Evolutionary conservation across 768 basidiomycete species (phyloP).

Genomic region (Russula earlei): DNA sequence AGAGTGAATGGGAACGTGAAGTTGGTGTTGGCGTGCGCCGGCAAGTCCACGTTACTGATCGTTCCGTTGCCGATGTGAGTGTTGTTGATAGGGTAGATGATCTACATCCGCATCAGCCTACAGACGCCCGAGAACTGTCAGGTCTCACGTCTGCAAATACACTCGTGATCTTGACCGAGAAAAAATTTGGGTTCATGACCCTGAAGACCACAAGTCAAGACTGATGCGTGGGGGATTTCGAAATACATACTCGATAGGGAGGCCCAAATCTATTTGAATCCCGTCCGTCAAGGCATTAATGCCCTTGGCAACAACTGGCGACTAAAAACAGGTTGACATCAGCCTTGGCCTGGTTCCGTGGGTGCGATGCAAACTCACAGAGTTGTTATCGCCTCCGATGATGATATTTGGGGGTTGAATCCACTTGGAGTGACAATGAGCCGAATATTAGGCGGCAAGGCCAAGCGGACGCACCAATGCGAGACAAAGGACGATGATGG

Average conservation of each 20-base stretch:
- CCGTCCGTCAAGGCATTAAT: constrained; percentile 6
- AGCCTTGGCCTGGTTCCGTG: constrained; percentile 14
- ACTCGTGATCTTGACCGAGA: constrained; percentile 53
- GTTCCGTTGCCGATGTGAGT: constrained; percentile 58
- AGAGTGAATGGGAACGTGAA: constrained; percentile 72
- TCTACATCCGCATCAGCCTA: constrained; percentile 30
- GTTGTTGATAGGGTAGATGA: constrained; percentile 68
- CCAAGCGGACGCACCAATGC: constrained; percentile 43
- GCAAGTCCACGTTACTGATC: constrained; percentile 33
- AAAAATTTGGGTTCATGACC: constrained; percentile 76
- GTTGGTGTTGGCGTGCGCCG: constrained; percentile 46
- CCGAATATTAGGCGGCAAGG: neutral
- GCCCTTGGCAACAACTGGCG: neutral
- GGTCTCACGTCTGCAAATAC: constrained; percentile 49
- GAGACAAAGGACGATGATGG: constrained; percentile 57
- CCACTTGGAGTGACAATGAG: constrained; percentile 41
- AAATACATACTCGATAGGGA: constrained; percentile 12
- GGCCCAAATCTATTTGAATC: constrained; percentile 13
- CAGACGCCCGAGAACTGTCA: neutral
- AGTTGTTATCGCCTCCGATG: constrained; percentile 39
- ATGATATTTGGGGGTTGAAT: constrained; percentile 60
- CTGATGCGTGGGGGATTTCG: constrained; percentile 8
- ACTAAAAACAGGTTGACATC: neutral
- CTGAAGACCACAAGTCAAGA: constrained; percentile 31
- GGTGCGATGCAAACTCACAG: constrained; percentile 33